Evolutionary conservation across 208 protist genomes (phyloP).

Genomic region (Trypanosoma scelopori): DNA sequence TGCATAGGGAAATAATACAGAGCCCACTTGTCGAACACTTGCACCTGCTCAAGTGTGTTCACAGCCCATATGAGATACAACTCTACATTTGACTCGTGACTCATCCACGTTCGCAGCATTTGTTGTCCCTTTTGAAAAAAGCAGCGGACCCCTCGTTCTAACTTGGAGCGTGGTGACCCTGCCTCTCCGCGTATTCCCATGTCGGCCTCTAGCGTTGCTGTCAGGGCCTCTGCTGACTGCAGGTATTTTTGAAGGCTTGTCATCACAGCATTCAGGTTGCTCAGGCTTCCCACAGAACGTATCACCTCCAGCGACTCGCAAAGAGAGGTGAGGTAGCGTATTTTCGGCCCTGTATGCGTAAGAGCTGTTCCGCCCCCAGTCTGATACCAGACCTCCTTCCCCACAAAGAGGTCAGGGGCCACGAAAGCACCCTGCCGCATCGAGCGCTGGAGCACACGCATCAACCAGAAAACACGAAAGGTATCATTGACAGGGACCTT

Average conservation of each 20-base stretch:
- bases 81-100: constrained; percentile 57
- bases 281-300: constrained; percentile 48
- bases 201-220: constrained; percentile 48
- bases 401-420: constrained; percentile 76
- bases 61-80: constrained; percentile 56
- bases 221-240: constrained; percentile 38
- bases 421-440: constrained; percentile 79
- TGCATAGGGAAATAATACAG: constrained; percentile 57
- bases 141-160: constrained; percentile 38
- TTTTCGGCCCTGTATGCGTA: constrained; percentile 54
- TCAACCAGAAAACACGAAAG: constrained; percentile 76
- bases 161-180: constrained; percentile 38
- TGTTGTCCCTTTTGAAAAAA: constrained; percentile 61
- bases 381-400: constrained; percentile 75
- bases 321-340: constrained; percentile 57
- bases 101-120: constrained; percentile 40
- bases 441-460: constrained; percentile 65
- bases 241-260: constrained; percentile 50
- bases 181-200: constrained; percentile 45
- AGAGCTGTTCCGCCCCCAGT: constrained; percentile 48
- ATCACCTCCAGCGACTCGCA: constrained; percentile 68
- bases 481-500: constrained; percentile 39
- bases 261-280: constrained; percentile 44
- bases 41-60: constrained; percentile 66
- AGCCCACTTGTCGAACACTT: constrained; percentile 75